Evolutionary conservation across 331 rosid genomes (phyloP).

Genomic region (Quercus tomentella): DNA sequence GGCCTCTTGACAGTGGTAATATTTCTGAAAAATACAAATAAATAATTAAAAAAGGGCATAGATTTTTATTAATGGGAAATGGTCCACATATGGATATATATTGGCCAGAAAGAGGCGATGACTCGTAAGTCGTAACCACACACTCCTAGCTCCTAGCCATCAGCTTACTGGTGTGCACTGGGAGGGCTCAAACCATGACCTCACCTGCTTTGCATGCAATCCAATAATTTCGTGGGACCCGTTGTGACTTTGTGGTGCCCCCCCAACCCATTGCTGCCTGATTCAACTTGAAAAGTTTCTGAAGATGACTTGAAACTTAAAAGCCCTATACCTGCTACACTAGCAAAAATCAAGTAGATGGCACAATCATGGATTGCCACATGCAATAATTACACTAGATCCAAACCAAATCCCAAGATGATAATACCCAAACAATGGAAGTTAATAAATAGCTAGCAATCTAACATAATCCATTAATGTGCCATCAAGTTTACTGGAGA

Average conservation of each 20-base stretch:
- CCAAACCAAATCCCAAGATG: too few species aligned
- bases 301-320: constrained; percentile 34
- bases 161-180: constrained; percentile 3
- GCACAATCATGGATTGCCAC: too few species aligned
- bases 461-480: constrained; percentile 1
- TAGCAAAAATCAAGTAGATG: constrained; percentile 2
- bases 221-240: constrained; percentile 40
- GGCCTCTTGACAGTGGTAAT: too few species aligned
- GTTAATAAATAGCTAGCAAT: not conserved
- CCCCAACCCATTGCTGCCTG: not conserved
- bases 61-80: not conserved
- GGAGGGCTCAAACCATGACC: constrained; percentile 29
- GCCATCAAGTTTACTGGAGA: not conserved
- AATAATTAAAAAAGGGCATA: not conserved
- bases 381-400: too few species aligned
- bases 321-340: constrained; percentile 43
- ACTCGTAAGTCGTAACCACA: not conserved
- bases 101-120: not conserved
- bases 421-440: too few species aligned
- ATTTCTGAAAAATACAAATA: too few species aligned
- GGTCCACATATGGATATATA: not conserved
- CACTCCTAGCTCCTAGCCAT: not conserved
- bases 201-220: not conserved
- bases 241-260: not conserved
- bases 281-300: constrained; percentile 23